Percentiles rank a stretch among this genome's conserved stretches.
Evolutionary conservation across 306 rosid genomes (phyloP).

Genomic region (Corylus heterophylla): DNA sequence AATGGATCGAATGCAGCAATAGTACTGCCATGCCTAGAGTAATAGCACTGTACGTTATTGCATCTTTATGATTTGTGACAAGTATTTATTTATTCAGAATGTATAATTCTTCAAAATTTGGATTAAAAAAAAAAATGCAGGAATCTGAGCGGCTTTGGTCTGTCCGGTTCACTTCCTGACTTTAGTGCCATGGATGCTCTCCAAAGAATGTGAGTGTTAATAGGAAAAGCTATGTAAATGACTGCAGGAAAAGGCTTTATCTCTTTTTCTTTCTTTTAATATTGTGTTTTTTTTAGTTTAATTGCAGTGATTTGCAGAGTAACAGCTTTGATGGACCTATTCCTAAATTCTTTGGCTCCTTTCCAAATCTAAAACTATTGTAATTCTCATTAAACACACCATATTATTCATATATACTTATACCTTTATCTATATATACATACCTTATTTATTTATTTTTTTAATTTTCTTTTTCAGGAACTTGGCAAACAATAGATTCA

Average conservation of each 20-base stretch:
- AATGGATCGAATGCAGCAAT: conserved; percentile 45
- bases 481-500: conserved; percentile 24
- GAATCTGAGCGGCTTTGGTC: conserved; percentile 40
- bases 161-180: conserved; percentile 43
- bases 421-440: no score
- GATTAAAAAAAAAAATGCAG: neutral
- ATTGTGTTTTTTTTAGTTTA: neutral
- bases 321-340: conserved; percentile 44
- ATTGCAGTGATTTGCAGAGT: conserved; percentile 40
- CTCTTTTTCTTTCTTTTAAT: neutral
- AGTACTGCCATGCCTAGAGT: conserved; percentile 35
- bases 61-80: neutral
- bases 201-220: conserved; percentile 39
- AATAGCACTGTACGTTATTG: conserved; percentile 36
- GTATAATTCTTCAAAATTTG: neutral
- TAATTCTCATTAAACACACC: neutral
- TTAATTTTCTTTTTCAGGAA: neutral
- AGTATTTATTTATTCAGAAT: neutral
- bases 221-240: neutral
- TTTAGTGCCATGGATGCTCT: conserved; percentile 58
- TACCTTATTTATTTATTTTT: neutral
- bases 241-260: neutral
- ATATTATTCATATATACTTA: no score
- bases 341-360: conserved; percentile 44
- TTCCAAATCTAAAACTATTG: conserved; percentile 40